Evolutionary conservation across 176 grass and related monocot genomes (phyloP).

Genomic region (Alloteropsis semialata): DNA sequence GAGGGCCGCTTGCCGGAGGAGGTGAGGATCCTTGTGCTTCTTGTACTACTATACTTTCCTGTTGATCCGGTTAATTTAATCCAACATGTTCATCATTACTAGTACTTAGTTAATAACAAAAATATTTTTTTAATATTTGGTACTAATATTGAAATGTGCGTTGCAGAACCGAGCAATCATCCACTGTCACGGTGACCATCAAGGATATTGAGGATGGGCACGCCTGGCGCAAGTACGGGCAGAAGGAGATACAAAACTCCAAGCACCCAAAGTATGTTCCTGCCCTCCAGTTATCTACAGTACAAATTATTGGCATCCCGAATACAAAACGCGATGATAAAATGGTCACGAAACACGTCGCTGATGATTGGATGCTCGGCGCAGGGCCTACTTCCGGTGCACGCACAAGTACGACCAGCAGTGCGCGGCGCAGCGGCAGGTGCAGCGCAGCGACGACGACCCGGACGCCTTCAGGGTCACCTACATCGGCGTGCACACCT

Average conservation of each 20-base stretch:
- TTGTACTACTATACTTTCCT: neutral
- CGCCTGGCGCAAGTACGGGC: conserved; percentile 85
- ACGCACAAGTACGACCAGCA: conserved; percentile 78
- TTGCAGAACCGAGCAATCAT: conserved; percentile 33
- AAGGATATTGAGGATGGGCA: conserved; percentile 58
- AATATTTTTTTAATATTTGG: too few species aligned
- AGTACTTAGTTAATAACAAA: too few species aligned
- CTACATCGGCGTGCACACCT: conserved; percentile 82
- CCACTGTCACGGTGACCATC: neutral
- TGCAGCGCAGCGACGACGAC: conserved; percentile 60
- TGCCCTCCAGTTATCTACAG: neutral
- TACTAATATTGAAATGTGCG: neutral
- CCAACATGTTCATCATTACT: neutral
- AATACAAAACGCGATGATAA: neutral
- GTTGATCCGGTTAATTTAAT: neutral
- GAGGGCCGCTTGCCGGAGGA: conserved; percentile 35
- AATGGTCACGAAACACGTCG: neutral
- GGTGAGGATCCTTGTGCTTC: conserved; percentile 7
- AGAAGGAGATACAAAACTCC: conserved; percentile 76
- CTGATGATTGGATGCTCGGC: neutral
- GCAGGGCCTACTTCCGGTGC: conserved; percentile 91
- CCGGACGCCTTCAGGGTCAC: conserved; percentile 33
- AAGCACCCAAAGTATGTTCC: conserved; percentile 64
- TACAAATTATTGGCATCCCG: neutral
- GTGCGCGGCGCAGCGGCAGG: conserved; percentile 62